Conservation (phyloP, 495 filamentous ascomycete species). For the Hypomontagnella monticulosa region DNA sequence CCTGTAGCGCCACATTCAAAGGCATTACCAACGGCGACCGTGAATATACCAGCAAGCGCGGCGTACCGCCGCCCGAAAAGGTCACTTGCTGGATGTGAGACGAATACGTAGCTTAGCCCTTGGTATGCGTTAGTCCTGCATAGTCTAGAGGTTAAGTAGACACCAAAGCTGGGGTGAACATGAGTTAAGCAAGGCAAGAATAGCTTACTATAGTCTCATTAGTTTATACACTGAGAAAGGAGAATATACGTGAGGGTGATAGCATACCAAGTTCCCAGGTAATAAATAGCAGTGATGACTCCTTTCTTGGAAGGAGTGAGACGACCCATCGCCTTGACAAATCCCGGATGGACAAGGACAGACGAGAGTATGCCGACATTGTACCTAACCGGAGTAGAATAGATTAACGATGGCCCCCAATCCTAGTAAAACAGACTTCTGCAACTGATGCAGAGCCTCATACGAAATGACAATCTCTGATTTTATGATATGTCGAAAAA, state of each 20-base stretch:
- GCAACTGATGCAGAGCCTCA: background rate
- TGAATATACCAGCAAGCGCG: conserved; percentile 55
- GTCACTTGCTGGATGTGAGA: conserved; percentile 60
- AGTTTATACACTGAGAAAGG: background rate
- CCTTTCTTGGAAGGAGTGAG: conserved; percentile 56
- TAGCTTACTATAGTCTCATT: conserved; percentile 21
- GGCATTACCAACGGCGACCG: conserved; percentile 58
- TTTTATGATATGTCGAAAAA: background rate
- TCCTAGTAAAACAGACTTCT: background rate
- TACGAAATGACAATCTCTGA: background rate
- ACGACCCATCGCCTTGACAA: conserved; percentile 53
- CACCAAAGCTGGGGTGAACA: background rate
- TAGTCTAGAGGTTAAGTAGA: background rate
- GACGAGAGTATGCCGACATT: conserved; percentile 67
- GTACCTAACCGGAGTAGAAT: conserved; percentile 50
- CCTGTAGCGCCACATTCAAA: conserved; percentile 56
- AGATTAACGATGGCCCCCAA: conserved; percentile 3
- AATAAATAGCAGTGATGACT: conserved; percentile 66
- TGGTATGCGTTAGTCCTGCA: conserved; percentile 6
- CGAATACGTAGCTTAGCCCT: conserved; percentile 60
- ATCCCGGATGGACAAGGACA: conserved; percentile 64
- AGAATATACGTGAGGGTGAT: no score
- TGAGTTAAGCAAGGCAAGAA: background rate
- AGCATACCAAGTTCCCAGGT: conserved; percentile 61
- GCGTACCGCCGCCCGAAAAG: conserved; percentile 60